phyloP scores from a whole-genome alignment of 1,284 basidiomycete species.

The Ceratobasidium sp. region DNA sequence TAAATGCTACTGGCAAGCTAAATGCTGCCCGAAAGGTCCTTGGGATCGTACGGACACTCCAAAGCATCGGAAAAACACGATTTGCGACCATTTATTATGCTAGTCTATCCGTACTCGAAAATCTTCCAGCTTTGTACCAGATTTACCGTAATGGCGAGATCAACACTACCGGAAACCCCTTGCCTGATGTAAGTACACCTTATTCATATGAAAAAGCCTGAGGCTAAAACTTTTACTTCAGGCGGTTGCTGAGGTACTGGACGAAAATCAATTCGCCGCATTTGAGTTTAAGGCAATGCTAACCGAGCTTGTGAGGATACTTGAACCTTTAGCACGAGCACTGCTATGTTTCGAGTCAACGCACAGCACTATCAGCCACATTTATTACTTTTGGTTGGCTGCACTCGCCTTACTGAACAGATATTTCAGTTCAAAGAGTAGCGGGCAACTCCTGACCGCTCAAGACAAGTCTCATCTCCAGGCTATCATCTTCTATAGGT shows the following conservation, averaged over 20 bases:
- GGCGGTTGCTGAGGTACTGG: conserved; percentile 2
- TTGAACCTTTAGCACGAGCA: conserved; percentile 35
- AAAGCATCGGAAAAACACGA: conserved; percentile 49
- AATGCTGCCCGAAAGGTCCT: conserved; percentile 39
- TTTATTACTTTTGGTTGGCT: conserved; percentile 40
- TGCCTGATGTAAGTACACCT: not conserved
- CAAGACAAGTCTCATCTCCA: conserved; percentile 42
- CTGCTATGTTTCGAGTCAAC: conserved; percentile 34
- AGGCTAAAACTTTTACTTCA: not conserved
- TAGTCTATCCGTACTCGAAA: not conserved
- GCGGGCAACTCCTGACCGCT: not conserved
- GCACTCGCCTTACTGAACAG: conserved; percentile 12
- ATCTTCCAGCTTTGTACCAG: conserved; percentile 25
- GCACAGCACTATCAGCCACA: conserved; percentile 12
- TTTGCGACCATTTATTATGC: conserved; percentile 47
- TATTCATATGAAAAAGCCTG: not conserved
- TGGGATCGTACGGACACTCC: conserved; percentile 46
- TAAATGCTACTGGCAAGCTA: conserved; percentile 45
- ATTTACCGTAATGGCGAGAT: not conserved
- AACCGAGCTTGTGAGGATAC: not conserved
- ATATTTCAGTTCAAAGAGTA: not conserved
- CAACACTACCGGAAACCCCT: not conserved
- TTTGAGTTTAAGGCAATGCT: not conserved
- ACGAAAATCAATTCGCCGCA: not conserved
- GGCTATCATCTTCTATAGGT: conserved; percentile 47